phyloP scores from a whole-genome alignment of 768 basidiomycete species.

The Gloeophyllum trabeum region DNA sequence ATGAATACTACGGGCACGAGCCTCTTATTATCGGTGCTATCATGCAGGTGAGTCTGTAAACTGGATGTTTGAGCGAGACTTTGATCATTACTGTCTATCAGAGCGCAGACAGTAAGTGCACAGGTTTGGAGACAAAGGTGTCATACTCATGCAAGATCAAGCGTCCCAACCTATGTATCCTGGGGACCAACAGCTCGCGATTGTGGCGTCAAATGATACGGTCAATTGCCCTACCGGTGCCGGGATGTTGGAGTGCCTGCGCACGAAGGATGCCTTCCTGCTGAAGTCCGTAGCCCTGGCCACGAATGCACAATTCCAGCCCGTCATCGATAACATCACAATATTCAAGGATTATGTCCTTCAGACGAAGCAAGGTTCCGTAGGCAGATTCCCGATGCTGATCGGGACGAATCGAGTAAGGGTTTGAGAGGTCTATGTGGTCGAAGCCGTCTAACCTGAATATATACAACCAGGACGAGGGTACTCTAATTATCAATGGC shows the following conservation, averaged over 20 bases:
- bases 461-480: slow-evolving; percentile 10
- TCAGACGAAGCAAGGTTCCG: slow-evolving; percentile 10
- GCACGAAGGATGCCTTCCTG: slow-evolving; percentile 9
- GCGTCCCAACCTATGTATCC: slow-evolving; percentile 15
- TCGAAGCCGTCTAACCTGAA: neutral
- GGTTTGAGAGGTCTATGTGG: neutral
- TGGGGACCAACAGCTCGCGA: slow-evolving; percentile 10
- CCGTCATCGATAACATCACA: slow-evolving; percentile 15
- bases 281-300: slow-evolving; percentile 11
- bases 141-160: slow-evolving; percentile 1
- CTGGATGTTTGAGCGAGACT: neutral
- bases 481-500: slow-evolving; percentile 13
- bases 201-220: slow-evolving; percentile 8
- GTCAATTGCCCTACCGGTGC: slow-evolving; percentile 11
- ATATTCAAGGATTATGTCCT: slow-evolving; percentile 14
- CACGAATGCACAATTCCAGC: slow-evolving; percentile 16
- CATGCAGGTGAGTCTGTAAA: slow-evolving; percentile 11
- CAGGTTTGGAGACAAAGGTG: neutral
- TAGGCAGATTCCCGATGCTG: slow-evolving; percentile 11
- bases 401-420: slow-evolving; percentile 13
- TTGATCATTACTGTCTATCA: neutral
- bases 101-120: slow-evolving; percentile 13
- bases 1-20: slow-evolving; percentile 5
- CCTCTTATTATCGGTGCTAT: slow-evolving; percentile 12
- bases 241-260: slow-evolving; percentile 13